phyloP scores from a whole-genome alignment of 768 basidiomycete genomes.

The Serpula lacrymans region DNA sequence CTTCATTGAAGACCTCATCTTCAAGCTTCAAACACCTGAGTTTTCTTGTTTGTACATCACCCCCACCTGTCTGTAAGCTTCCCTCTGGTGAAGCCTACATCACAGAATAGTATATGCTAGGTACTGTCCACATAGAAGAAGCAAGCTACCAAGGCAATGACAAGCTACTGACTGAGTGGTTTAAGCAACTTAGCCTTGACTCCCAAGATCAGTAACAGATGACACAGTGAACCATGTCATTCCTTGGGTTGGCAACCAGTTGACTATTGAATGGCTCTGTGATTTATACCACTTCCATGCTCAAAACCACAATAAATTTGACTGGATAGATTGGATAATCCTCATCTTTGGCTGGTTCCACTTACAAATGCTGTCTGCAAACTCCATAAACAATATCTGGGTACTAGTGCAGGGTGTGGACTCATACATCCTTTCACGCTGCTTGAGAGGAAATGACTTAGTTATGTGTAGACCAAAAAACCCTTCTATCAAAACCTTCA shows the following conservation, averaged over 20 bases:
- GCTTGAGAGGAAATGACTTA: conserved; percentile 17
- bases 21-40: conserved; percentile 18
- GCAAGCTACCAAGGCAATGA: conserved; percentile 38
- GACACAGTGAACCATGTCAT: conserved; percentile 22
- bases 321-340: conserved; percentile 34
- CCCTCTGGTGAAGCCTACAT: conserved; percentile 22
- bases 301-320: conserved; percentile 36
- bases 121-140: conserved; percentile 33
- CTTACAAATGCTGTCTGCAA: conserved; percentile 34
- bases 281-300: conserved; percentile 31
- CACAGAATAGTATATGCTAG: conserved; percentile 33
- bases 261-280: conserved; percentile 33
- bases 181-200: conserved; percentile 23
- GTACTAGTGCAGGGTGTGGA: conserved; percentile 18
- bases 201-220: conserved; percentile 17
- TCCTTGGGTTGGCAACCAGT: conserved; percentile 34
- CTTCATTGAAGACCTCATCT: conserved; percentile 6
- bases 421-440: conserved; percentile 17
- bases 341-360: conserved; percentile 40
- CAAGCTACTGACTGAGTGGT: conserved; percentile 28
- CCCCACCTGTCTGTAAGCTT: conserved; percentile 20
- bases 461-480: conserved; percentile 8
- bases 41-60: conserved; percentile 11
- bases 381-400: conserved; percentile 42
- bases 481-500: conserved; percentile 21